Evolutionary conservation across 768 basidiomycete genomes (phyloP).

Genomic region (Naematelia encephala): DNA sequence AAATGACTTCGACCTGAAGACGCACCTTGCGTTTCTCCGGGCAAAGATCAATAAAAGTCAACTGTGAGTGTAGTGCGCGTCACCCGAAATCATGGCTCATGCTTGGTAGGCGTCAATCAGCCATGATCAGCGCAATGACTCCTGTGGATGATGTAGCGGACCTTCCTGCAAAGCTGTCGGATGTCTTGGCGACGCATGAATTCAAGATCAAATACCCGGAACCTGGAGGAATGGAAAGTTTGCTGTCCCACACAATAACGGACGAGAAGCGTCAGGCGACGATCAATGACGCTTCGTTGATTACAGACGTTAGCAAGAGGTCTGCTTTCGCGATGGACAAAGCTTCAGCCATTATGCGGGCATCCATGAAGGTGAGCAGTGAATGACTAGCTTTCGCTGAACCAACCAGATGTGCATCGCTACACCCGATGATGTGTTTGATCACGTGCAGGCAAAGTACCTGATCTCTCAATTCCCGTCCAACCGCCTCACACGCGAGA

Average conservation of each 20-base stretch:
- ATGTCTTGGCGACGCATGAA: slow-evolving; percentile 3
- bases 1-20: slow-evolving; percentile 71
- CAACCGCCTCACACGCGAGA: slow-evolving; percentile 56
- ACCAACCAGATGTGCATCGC: slow-evolving; percentile 68
- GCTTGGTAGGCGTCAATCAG: slow-evolving; percentile 26
- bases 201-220: not conserved
- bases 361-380: slow-evolving; percentile 11
- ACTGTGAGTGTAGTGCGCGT: slow-evolving; percentile 65
- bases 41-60: slow-evolving; percentile 78
- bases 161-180: slow-evolving; percentile 15
- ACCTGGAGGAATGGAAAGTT: not conserved
- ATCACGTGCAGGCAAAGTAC: slow-evolving; percentile 53
- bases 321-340: not conserved
- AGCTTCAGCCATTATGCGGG: slow-evolving; percentile 1
- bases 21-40: slow-evolving; percentile 78
- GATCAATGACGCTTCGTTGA: not conserved
- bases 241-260: not conserved
- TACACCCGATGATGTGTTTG: slow-evolving; percentile 67
- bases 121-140: slow-evolving; percentile 5
- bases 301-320: not conserved
- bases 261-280: not conserved
- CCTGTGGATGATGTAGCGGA: slow-evolving; percentile 13
- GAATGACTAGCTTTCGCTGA: not conserved
- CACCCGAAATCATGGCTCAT: slow-evolving; percentile 54
- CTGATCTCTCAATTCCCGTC: slow-evolving; percentile 5